Conservation (phyloP, 106 monocot species). For the Gastrodia elata region DNA sequence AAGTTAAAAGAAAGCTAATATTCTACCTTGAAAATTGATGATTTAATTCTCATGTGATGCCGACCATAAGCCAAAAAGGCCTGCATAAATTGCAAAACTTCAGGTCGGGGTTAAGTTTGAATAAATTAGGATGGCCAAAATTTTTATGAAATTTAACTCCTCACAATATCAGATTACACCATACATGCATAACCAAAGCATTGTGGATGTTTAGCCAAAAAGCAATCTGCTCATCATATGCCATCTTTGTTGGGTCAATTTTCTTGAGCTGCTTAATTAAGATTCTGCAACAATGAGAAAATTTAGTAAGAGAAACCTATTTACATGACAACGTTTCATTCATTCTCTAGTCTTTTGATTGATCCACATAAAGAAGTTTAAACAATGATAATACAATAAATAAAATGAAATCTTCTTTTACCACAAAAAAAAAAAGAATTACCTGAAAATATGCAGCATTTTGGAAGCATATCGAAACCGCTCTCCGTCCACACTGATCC, state of each 20-base stretch:
- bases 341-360: not conserved
- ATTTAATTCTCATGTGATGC: conserved; percentile 47
- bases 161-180: conserved; percentile 3
- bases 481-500: conserved; percentile 48
- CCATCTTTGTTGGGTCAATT: conserved; percentile 60
- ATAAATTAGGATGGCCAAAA: not conserved
- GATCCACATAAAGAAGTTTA: not conserved
- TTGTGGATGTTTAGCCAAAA: conserved; percentile 97
- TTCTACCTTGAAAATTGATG: conserved; percentile 50
- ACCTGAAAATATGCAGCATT: conserved; percentile 64
- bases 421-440: not conserved
- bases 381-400: not conserved
- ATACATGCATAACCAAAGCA: conserved; percentile 91
- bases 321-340: not conserved
- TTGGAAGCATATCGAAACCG: conserved; percentile 54
- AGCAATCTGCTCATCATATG: conserved; percentile 51
- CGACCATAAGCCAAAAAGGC: conserved; percentile 77
- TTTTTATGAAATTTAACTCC: not conserved
- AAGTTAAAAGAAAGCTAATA: not conserved
- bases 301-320: not conserved
- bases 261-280: conserved; percentile 46
- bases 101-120: not conserved
- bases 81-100: conserved; percentile 23
- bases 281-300: conserved; percentile 23
- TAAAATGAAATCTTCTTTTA: not conserved